phyloP scores from a whole-genome alignment of 1,139 yeast genomes.

The Kodamaea derodonti region DNA sequence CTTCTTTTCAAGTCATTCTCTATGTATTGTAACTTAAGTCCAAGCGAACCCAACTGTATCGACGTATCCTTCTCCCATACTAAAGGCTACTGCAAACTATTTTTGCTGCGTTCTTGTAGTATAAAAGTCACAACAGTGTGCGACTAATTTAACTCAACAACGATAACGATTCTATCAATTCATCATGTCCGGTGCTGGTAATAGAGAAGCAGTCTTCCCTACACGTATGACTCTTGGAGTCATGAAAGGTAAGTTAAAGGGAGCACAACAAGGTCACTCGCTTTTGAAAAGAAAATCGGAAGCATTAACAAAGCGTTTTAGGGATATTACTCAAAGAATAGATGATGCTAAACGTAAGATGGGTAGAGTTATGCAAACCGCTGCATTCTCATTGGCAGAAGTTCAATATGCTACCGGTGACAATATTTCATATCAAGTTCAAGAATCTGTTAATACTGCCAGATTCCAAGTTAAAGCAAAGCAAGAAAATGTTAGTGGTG shows the following conservation, averaged over 20 bases:
- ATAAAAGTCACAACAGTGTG: no score
- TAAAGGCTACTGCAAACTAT: no score
- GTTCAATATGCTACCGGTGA: slow-evolving; percentile 97
- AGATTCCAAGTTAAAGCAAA: slow-evolving; percentile 87
- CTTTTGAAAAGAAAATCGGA: slow-evolving; percentile 92
- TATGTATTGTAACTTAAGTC: no score
- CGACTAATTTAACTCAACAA: no score
- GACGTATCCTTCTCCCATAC: no score
- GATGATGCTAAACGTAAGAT: slow-evolving; percentile 95
- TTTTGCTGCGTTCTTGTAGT: no score
- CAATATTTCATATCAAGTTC: slow-evolving; percentile 91
- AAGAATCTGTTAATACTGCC: slow-evolving; percentile 87
- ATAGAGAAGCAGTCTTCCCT: slow-evolving; percentile 87
- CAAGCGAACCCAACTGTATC: no score
- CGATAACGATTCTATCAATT: no score
- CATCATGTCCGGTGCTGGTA: slow-evolving; percentile 45
- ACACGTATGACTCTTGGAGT: slow-evolving; percentile 95
- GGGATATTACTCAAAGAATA: slow-evolving; percentile 91
- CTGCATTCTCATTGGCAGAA: slow-evolving; percentile 95
- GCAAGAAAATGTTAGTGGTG: slow-evolving; percentile 97
- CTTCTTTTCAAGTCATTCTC: no score
- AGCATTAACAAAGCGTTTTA: slow-evolving; percentile 91
- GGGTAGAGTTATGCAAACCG: slow-evolving; percentile 99
- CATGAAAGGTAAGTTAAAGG: slow-evolving; percentile 94
- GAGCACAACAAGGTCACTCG: slow-evolving; percentile 96